Base-by-base conservation (phyloP, 371 early-diverging fungal genomes). In the Mortierella sp. region DNA sequence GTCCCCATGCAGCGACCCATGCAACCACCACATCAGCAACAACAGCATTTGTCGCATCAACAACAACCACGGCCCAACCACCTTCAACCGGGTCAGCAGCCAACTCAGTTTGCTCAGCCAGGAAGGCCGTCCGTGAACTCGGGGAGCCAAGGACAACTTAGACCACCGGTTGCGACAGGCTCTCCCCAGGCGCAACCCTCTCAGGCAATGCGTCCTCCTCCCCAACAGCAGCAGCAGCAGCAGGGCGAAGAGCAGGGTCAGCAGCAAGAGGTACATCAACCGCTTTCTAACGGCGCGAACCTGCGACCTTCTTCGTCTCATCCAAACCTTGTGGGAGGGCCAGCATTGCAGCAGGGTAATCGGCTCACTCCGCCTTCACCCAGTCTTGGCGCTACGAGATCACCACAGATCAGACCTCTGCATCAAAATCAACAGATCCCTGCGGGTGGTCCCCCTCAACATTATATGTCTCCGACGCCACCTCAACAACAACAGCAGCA, bases 361-460 rank as follows among this genome's bases (percentile, higher is more conserved):
- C 54, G 72, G 11, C 52, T 65, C 26, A 48, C 66, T 2, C 72
- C 72, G 17, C 62, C 72, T 42, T 72, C 72, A 3, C 72, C 72
- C 23, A 60, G 37, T 30, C 32, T 64, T 6, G 5, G 37, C 1
- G 8, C 34, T 6, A 42, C 66, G 12, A 39, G 72, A 26, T 72
- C 72, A 2, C 72, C 72, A 8, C 72, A 72, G 62, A 64, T 72
- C 49, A 46, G 62, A 21, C 72, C 72, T 21, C 26, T 66, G 49
- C 72, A 72, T 39, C 52, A 58, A 11, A 49, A 60, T 12, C 66
- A 49, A 15, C 63, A 50, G 43, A 31, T 15, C 26, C 61, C 50
- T 17, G 60, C 48, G 46, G 46, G 41, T 17, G 66, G 39, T 46
- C 21, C 19, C 14, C 66, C 15, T 12, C 58, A 50, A 8, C 65